A percentile compares a stretch with the other conserved stretches of the same genome.
Evolutionary conservation across 2,329 filamentous ascomycete genomes (phyloP).

Genomic region (Zymoseptoria tritici): DNA sequence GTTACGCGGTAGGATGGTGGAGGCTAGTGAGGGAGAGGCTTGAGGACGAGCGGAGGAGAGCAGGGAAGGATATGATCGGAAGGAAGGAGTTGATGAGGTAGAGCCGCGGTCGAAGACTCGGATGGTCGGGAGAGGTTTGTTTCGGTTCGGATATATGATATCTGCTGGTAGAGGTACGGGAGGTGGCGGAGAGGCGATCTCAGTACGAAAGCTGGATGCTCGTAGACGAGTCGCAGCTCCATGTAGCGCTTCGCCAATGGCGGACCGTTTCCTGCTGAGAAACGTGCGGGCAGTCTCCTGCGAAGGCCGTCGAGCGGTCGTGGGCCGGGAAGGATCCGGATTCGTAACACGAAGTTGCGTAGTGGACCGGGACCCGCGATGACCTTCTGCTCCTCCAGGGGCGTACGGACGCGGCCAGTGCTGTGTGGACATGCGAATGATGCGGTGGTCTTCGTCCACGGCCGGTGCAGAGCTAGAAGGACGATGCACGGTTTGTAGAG

Average conservation of each 20-base stretch:
- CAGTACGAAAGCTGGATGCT: slow-evolving; percentile 9
- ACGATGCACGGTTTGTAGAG: neutral
- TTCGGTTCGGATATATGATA: slow-evolving; percentile 1
- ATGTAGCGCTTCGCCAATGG: slow-evolving; percentile 10
- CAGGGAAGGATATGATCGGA: neutral
- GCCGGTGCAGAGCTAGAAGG: neutral
- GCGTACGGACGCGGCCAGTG: slow-evolving; percentile 31
- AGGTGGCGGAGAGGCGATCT: neutral
- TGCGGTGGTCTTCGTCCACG: slow-evolving; percentile 27
- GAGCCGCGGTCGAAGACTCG: neutral
- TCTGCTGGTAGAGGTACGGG: slow-evolving; percentile 5
- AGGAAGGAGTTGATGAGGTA: neutral
- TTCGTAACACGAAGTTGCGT: slow-evolving; percentile 28
- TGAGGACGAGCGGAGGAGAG: neutral
- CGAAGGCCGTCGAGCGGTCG: slow-evolving; percentile 15
- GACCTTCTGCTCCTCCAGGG: slow-evolving; percentile 25
- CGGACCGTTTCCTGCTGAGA: slow-evolving; percentile 18
- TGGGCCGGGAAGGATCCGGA: slow-evolving; percentile 22
- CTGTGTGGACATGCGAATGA: slow-evolving; percentile 28
- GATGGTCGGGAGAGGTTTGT: slow-evolving; percentile 4
- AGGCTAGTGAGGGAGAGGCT: neutral
- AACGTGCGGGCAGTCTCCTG: slow-evolving; percentile 15
- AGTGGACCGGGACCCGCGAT: slow-evolving; percentile 23
- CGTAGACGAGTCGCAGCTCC: slow-evolving; percentile 9
- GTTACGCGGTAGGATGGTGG: no score